Evolutionary conservation across 768 basidiomycete genomes (phyloP), one percentile per base, ranked within the genome.

Genomic region (Hygrophoropsis aurantiaca): DNA sequence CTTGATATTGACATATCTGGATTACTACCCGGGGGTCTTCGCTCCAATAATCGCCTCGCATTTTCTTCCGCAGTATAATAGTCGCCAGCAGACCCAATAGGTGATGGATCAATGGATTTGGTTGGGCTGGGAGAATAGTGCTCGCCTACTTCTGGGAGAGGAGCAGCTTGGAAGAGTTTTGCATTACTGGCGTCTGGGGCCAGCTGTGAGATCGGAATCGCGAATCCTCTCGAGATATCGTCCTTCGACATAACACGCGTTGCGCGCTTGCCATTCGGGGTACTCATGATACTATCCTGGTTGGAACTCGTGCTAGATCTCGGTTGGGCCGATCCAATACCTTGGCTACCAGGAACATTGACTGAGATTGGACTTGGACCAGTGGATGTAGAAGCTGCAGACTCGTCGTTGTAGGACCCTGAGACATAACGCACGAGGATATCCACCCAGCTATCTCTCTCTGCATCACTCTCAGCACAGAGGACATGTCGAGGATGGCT

Each of bases 381-480:
- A n/a, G 56, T 59, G 38, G 70, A 67, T 47, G 72, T 68, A 1
- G 61, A 59, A 36, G 73, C 66, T 42, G 76, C 62, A 26, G 78
- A 63, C 45, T 89, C 86, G 36, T 90, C 87, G 66, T 79, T 85
- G 69, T 90, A 90, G n/a, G 71, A 68, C 26, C 90, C 90, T 7
- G 82, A 79, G 49, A 90, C 89, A 65, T 94, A 93, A 36, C 87
- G 80, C 45, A 97, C 92, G 43, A 99, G 83, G 51, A 91, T 84
- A 48, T 91, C 86, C 21, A 99, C 94, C 97, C 97, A 99, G 47
- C 74, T 79, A 62, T 99, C 97, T 37, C 97, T 79, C 61, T 95
- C 94, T 36, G 77, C 71, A 67, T 99, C 97, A 61, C 91, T 97
- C 69, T 97, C 93, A 0, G 97, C 97, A 60, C 97, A 98, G 4